Base-by-base conservation (phyloP, 345 rosid species). In the Microcos paniculata region DNA sequence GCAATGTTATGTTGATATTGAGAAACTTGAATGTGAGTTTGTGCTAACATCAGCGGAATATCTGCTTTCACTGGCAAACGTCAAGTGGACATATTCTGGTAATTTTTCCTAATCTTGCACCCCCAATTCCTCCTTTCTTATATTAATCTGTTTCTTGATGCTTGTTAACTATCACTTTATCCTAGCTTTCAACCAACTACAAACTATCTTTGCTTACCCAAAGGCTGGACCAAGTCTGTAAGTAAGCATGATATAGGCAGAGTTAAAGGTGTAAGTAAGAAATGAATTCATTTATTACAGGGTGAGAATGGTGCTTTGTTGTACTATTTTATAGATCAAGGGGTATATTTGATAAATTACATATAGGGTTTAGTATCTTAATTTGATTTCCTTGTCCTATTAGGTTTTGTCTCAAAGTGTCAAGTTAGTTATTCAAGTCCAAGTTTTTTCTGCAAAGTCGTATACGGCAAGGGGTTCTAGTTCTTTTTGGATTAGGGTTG, bases 21-120 rank as follows among this genome's bases (percentile, higher is more conserved):
- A 88, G 82, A 84, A 84, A 79, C 91, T 96, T 76, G 90, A 96
- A 80, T 83, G 79, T 63, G 97, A 96, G 85, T 89, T 84, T 84
- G 86, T 96, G 70, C 85, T 92, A 57, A 90, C 96, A 53, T 88
- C 95, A 8, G 98, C 96, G 49, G 97, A 93, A 83, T 87, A 87
- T 82, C 76, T 88, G 80, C 97, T 96, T 72, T 92, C 88, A 52
- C 81, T 90, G 73, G 87, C 86, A 81, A 89, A 88, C 74, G 78
- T 90, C 43, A 83, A 80, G 77, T 90, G 94, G 93, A 88, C 84
- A 43, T 88, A 81, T 83, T 83, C 84, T 76, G 92, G 99, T 93
- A 90, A 76, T 28, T 58, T 62, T 58, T 69, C 40, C 65, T 43
- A 52, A 26, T 43, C 46, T 73, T 55, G 24, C 23, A 53, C 38